Conservation (phyloP, 768 basidiomycete species). For the Amanita polypyramis region DNA sequence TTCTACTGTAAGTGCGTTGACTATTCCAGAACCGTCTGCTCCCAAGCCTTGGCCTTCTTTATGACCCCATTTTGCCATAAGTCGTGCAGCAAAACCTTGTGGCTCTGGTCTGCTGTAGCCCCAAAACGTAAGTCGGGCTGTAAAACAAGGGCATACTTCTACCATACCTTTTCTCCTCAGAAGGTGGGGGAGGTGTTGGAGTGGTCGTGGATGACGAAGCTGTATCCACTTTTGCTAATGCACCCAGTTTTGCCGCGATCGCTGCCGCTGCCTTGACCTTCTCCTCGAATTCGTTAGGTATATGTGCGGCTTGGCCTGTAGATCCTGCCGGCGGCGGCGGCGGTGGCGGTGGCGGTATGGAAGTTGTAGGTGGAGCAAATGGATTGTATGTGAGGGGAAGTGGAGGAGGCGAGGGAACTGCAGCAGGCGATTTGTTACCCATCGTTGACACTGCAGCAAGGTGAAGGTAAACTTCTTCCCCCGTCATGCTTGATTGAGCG, state of each 20-base stretch:
- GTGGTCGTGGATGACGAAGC: slow-evolving; percentile 17
- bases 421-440: slow-evolving; percentile 16
- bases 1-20: slow-evolving; percentile 82
- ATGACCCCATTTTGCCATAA: slow-evolving; percentile 97
- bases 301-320: slow-evolving; percentile 24
- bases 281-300: slow-evolving; percentile 43
- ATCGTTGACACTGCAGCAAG: slow-evolving; percentile 47
- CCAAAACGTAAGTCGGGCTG: neutral
- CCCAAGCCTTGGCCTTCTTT: slow-evolving; percentile 92
- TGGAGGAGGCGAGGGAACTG: slow-evolving; percentile 25
- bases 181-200: slow-evolving; percentile 15
- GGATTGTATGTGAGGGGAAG: slow-evolving; percentile 58
- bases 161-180: slow-evolving; percentile 23
- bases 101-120: slow-evolving; percentile 37
- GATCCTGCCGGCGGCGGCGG: slow-evolving; percentile 11
- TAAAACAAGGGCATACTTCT: neutral
- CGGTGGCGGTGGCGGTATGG: slow-evolving; percentile 38
- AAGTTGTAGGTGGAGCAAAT: slow-evolving; percentile 51
- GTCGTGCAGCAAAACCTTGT: slow-evolving; percentile 68
- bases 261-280: slow-evolving; percentile 70
- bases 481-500: slow-evolving; percentile 22
- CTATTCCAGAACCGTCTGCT: slow-evolving; percentile 72
- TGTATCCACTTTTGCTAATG: slow-evolving; percentile 29
- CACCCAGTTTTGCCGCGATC: slow-evolving; percentile 66
- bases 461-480: slow-evolving; percentile 61